phyloP scores from a whole-genome alignment of 2,329 filamentous ascomycete species.

The Talaromyces sp. region DNA sequence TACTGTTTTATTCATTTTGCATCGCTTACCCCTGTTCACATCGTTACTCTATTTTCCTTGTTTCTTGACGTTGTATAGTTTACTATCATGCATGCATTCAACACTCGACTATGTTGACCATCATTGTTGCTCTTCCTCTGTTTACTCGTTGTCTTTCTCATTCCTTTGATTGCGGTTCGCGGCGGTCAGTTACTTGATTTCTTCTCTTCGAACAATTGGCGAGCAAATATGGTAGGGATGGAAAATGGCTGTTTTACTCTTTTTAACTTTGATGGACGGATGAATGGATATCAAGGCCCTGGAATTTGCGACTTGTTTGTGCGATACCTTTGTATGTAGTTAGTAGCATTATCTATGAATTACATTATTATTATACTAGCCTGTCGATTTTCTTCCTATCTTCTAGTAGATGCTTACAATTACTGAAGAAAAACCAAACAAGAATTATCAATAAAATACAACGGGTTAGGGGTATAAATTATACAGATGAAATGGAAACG shows the following conservation, averaged over 20 bases:
- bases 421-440: background rate
- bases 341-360: background rate
- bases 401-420: background rate
- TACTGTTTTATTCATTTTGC: background rate
- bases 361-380: background rate
- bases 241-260: background rate
- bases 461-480: background rate
- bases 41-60: background rate
- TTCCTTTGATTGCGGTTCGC: background rate
- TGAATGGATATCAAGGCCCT: background rate
- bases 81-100: background rate
- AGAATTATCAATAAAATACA: background rate
- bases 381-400: background rate
- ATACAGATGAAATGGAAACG: background rate
- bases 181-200: background rate
- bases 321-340: background rate
- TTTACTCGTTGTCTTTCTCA: background rate
- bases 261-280: background rate
- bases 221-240: conserved; percentile 2
- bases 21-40: background rate
- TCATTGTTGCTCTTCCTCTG: background rate
- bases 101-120: background rate
- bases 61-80: background rate
- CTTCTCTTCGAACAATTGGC: background rate
- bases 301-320: background rate